These are phyloP conservation scores for Botryosphaeria dothidea DNA, from an alignment of 2,329 filamentous ascomycete genomes.

Conservation along the genomic window DNA sequence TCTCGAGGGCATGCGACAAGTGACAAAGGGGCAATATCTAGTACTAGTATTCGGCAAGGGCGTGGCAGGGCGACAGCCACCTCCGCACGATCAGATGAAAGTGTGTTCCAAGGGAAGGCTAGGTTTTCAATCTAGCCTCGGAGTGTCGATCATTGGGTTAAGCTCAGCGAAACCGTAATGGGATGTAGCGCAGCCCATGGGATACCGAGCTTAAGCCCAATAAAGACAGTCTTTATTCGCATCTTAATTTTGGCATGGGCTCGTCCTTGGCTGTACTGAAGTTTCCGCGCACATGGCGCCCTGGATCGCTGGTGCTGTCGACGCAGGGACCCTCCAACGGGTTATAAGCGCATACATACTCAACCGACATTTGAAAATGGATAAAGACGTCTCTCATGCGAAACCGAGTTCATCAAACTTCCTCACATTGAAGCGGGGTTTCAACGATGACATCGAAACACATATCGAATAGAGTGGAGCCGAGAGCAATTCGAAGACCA, in stretches of 20 bases:
- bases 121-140: neutral
- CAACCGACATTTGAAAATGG: no score
- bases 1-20: neutral
- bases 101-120: neutral
- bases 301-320: neutral
- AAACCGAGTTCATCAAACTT: no score
- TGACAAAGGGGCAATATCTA: neutral
- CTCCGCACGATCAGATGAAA: conserved; percentile 16
- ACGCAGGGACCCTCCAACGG: neutral
- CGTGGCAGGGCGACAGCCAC: neutral
- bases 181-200: neutral
- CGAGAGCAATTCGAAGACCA: neutral
- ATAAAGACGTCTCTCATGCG: no score
- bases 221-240: neutral
- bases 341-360: no score
- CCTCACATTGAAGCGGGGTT: neutral
- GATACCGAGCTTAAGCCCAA: neutral
- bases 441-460: neutral
- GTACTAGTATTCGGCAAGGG: neutral
- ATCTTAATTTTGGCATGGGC: neutral
- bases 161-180: neutral
- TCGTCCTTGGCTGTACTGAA: neutral
- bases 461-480: neutral
- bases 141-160: neutral
- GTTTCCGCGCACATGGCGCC: neutral